Percentiles rank a stretch among this genome's conserved stretches.
Evolutionary conservation across 1,139 yeast species (phyloP).

Genomic region (Hyphopichia burtonii): DNA sequence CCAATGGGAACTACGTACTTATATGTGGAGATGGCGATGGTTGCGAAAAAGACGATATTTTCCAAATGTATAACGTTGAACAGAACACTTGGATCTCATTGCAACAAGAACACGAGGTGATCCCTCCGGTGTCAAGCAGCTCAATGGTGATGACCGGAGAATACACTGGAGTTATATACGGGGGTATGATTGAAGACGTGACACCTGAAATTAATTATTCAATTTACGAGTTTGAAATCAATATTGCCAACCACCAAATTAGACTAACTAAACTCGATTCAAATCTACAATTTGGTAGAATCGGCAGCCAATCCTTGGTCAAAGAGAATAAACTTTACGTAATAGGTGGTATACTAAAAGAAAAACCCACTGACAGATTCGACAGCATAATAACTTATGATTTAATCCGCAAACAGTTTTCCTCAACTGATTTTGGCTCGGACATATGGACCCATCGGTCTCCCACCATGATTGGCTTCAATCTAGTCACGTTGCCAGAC

Average conservation of each 20-base stretch:
- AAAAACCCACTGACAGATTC: slow-evolving; percentile 31
- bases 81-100: slow-evolving; percentile 14
- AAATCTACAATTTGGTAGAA: slow-evolving; percentile 27
- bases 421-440: slow-evolving; percentile 29
- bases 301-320: slow-evolving; percentile 42
- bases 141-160: slow-evolving; percentile 33
- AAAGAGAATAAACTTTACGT: slow-evolving; percentile 34
- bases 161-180: slow-evolving; percentile 46
- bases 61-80: slow-evolving; percentile 18
- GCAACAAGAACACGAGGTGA: slow-evolving; percentile 12
- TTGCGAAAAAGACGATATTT: slow-evolving; percentile 9
- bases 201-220: slow-evolving; percentile 32
- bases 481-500: slow-evolving; percentile 25
- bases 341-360: slow-evolving; percentile 61
- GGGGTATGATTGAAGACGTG: slow-evolving; percentile 48
- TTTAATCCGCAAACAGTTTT: slow-evolving; percentile 15
- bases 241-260: slow-evolving; percentile 9
- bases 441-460: slow-evolving; percentile 34
- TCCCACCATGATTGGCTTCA: slow-evolving; percentile 65
- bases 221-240: slow-evolving; percentile 32
- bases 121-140: slow-evolving; percentile 24
- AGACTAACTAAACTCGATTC: slow-evolving; percentile 5
- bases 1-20: slow-evolving; percentile 35
- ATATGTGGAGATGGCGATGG: slow-evolving; percentile 52
- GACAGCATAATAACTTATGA: slow-evolving; percentile 40